Base-by-base conservation (phyloP, 495 filamentous ascomycete species). In the Penicillium bialowiezense region DNA sequence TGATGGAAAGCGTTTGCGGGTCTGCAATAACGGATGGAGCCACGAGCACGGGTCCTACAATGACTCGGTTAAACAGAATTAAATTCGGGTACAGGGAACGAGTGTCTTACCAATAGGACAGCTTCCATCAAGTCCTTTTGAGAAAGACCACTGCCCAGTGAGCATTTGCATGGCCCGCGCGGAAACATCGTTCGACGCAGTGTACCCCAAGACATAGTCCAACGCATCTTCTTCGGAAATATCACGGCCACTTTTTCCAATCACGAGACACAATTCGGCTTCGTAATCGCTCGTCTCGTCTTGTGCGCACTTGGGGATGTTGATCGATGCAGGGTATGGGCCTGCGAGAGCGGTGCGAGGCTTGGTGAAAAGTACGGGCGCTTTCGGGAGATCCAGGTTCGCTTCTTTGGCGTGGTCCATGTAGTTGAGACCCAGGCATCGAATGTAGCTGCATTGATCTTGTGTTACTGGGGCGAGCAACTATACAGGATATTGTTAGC, bases 261-360 rank as follows among this genome's bases (percentile, higher is more conserved):
- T 70, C 0, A 77, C 55, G 5, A 75, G 4, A 24, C 53, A 65
- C 2, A 77, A 58, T 49, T 77, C 74, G 5, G 65, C 73, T 50
- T 77, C 73, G 41, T 75, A 76, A 58, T 81, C 78, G 37, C 67
- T 73, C 31, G 67, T 68, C n/a, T 51, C 65, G 45, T 73, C 71
- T 42, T 77, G 74, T 0, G 71, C 72, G 41, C 58, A 52, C 35
- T 64, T 70, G 5, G 72, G 76, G 9, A 79, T 62, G 29, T 60
- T 66, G 45, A 76, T 69, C 5, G 60, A 46, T 6, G 65, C 66
- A 1, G 74, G 73, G 31, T 68, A 71, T 0, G 72, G 73, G 8
- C 65, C 74, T 7, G 54, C 60, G 1, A 81, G 56, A 1, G 72
- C 67, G 3, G 67, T 66, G 3, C 69, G 61, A 0, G 75, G 77